Percentiles rank a stretch among this genome's conserved stretches.
Conservation (phyloP, 306 rosid species). For the Acacia melanoxylon region DNA sequence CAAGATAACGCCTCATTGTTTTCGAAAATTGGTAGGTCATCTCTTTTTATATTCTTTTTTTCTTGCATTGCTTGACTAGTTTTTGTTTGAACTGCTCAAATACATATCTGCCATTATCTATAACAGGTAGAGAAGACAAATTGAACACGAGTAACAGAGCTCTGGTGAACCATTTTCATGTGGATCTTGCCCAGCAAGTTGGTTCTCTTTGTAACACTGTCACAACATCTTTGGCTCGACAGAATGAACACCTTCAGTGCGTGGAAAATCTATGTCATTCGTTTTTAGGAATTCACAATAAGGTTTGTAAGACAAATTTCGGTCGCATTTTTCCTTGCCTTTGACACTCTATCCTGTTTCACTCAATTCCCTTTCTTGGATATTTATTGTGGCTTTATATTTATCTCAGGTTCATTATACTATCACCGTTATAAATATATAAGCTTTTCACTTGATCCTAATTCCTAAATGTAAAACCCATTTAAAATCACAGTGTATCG, state of each 20-base stretch:
- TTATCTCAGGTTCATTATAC: not conserved
- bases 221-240: conserved; percentile 59
- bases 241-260: conserved; percentile 74
- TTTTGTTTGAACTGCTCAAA: not conserved
- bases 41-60: not conserved
- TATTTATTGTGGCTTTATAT: not conserved
- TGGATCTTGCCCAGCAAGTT: conserved; percentile 67
- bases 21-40: conserved; percentile 72
- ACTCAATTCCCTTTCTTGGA: not conserved
- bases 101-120: not conserved
- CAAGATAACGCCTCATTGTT: conserved; percentile 71
- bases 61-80: not conserved
- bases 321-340: not conserved
- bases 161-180: conserved; percentile 71
- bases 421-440: not conserved
- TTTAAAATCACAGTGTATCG: not conserved
- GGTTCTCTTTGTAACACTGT: conserved; percentile 78
- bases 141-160: conserved; percentile 66
- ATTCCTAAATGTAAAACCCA: not conserved
- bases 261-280: conserved; percentile 71
- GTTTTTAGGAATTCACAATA: conserved; percentile 64
- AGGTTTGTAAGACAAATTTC: conserved; percentile 46
- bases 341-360: not conserved
- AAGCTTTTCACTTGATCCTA: not conserved
- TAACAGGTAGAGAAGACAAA: conserved; percentile 83